phyloP scores from a whole-genome alignment of 75 land plant genomes.

The Sequoiadendron giganteum region DNA sequence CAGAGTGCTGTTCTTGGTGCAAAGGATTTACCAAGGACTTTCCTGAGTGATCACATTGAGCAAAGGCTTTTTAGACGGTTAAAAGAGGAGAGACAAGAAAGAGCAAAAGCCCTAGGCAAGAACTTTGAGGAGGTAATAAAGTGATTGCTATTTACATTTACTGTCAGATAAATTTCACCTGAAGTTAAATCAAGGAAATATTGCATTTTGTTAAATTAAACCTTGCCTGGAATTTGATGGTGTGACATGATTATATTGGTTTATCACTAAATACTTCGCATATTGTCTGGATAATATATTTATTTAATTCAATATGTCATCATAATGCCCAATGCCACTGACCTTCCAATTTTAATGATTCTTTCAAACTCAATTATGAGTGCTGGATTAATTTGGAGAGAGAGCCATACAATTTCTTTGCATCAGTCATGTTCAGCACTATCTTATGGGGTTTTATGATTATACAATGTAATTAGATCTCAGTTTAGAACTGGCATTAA shows the following conservation, averaged over 20 bases:
- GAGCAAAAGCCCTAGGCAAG: slow-evolving; percentile 49
- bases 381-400: background rate
- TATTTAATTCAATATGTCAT: background rate
- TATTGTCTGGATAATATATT: background rate
- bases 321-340: background rate
- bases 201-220: background rate
- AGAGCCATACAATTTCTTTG: background rate
- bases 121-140: slow-evolving; percentile 48
- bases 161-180: background rate
- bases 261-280: background rate
- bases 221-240: background rate
- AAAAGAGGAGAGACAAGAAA: slow-evolving; percentile 59
- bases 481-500: background rate
- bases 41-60: slow-evolving; percentile 81
- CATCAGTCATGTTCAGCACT: background rate
- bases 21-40: slow-evolving; percentile 67
- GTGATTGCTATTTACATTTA: background rate
- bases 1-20: slow-evolving; percentile 53
- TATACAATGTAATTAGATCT: background rate
- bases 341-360: background rate
- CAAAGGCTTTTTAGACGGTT: slow-evolving; percentile 50
- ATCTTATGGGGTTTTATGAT: background rate
- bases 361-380: background rate
- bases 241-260: background rate
- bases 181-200: background rate